A percentile compares a stretch with the other conserved stretches of the same genome.
Conservation (phyloP, 2,329 filamentous ascomycete genomes). For the Sphaceloma murrayae region DNA sequence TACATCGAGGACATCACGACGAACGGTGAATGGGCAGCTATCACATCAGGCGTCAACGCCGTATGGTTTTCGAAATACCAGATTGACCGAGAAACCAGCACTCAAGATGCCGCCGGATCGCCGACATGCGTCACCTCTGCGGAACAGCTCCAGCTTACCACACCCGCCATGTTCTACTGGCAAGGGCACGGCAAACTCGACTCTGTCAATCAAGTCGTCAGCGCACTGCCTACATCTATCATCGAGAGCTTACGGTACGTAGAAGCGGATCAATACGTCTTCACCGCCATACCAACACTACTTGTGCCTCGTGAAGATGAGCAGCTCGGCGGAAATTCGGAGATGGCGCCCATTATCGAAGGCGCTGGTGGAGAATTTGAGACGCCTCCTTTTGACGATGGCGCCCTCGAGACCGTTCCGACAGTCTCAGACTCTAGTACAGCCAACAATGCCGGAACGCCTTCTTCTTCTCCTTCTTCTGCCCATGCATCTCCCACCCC, state of each 20-base stretch:
- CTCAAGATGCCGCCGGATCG: not conserved
- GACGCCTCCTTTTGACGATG: too few species aligned
- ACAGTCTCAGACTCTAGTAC: too few species aligned
- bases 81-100: not conserved
- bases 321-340: not conserved
- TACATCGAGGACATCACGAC: too few species aligned
- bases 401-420: too few species aligned
- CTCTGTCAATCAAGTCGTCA: not conserved
- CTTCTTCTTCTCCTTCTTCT: too few species aligned
- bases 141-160: not conserved
- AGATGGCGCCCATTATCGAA: not conserved
- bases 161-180: not conserved
- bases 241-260: not conserved
- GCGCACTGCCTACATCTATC: not conserved
- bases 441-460: too few species aligned
- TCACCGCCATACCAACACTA: conserved; percentile 4
- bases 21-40: too few species aligned
- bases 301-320: not conserved
- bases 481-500: too few species aligned
- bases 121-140: not conserved
- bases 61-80: conserved; percentile 3
- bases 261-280: not conserved
- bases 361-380: not conserved
- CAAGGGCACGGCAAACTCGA: not conserved
- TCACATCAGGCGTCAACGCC: not conserved